Base-by-base conservation (phyloP, 2,329 filamentous ascomycete species). In the Stromatinia cepivora region DNA sequence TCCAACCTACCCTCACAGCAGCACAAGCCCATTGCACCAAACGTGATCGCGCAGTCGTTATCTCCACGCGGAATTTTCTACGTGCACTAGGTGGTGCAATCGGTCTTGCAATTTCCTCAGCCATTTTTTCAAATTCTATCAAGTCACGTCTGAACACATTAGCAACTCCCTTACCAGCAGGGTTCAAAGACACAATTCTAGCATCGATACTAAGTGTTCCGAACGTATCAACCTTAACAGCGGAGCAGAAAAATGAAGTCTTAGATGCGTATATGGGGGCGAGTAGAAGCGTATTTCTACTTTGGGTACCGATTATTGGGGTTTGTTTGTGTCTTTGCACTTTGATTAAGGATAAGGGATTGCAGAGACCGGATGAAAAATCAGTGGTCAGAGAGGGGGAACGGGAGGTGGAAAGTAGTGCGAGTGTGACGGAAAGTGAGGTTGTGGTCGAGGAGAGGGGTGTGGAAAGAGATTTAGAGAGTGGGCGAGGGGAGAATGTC, bases 41-140 rank as follows among this genome's bases (percentile, higher is more conserved):
- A 75, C 78, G 82, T 0, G 84, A 89, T 56, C 82, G 88, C 28
- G 88, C 88, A 0, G 84, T 90, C 1, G 84, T 88, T 28, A 89
- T 88, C 48, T 86, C 85, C 3, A 84, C 85, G 65, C 82, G 88
- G 1, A 90, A 90, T 73, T 90, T 90, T 75, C 81, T 89, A 70
- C 84, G 88, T 10, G 85, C 83, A 59, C 79, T 87, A 4, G 87
- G 88, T 13, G 87, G 87, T 34, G 81, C 87, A 1, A 81, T 84
- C 20, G 87, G 87, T 0, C 81, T 90, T 0, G 86, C 86, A 0
- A 79, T 88, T 11, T 86, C 84, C 0, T 86, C 85, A 1, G 85
- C 85, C 3, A 79, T 88, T 2, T 77, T 85, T 28, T 77, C 76
- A 1, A 76, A 79, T 75, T 69, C 79, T 75, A 48, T 78, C n/a